Evolutionary conservation across 495 filamentous ascomycete species (phyloP), one percentile per base, ranked within the genome.

Genomic region (Poronia punctata): DNA sequence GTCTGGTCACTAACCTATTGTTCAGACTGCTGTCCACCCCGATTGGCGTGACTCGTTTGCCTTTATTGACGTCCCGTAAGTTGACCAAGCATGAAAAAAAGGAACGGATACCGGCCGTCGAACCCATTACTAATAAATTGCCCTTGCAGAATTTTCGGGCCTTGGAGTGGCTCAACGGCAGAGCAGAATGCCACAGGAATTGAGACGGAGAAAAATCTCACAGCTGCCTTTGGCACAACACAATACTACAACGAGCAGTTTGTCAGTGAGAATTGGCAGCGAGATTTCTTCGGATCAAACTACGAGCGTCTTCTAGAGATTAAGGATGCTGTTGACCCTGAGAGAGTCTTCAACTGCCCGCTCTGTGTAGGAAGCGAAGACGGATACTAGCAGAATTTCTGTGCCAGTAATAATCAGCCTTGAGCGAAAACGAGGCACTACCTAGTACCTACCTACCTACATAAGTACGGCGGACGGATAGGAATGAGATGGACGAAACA

Each of bases 281-380:
- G 48, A 25, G 48, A 54, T 9, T 69, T 67, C 41, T 69, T 59
- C 46, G 64, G 64, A 9, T 38, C 44, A 7, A 52, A 61, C 28
- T 67, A 69, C 21, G 44, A 39, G 9, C 40, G 48, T 17, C 38
- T 64, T 1, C 30, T 53, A 7, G 30, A 38, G 14, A 55, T 61
- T 25, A 61, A 64, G 48, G 36, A 46, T 8, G 55, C 54, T 26
- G 56, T 59, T 35, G 60, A 64, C 24, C 55, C 60, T 0, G 20
- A 49, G 9, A 29, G 26, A 16, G 37, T 30, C n/a, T 22, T 40
- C 15, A 31, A 11, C 18, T 41, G 35, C 23, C 40, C 47, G 3
- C 46, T 53, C 12, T 56, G 46, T 11, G 26, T 40, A 5, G 37
- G 26, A 30, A 40, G 37, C 18, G 37, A 40, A 14, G 37, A 16